Percentiles rank a stretch among this genome's conserved stretches.
phyloP scores from a whole-genome alignment of 2,329 filamentous ascomycete genomes.

The Cytospora mali region DNA sequence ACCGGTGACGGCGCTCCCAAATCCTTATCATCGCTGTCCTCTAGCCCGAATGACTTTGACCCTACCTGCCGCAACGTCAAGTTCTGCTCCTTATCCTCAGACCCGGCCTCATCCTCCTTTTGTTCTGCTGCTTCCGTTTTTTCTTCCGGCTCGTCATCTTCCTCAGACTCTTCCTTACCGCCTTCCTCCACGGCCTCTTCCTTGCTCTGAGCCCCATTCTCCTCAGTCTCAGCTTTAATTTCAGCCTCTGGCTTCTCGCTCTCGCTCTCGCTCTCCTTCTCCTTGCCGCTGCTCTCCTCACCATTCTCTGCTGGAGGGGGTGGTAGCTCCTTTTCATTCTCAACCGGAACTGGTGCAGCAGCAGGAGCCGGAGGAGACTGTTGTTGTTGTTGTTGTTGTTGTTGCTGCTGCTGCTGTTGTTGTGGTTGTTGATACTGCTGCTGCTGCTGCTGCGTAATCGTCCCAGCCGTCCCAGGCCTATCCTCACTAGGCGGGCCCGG shows the following conservation, averaged over 20 bases:
- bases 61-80: constrained; percentile 50
- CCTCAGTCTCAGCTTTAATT: constrained; percentile 8
- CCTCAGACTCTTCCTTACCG: constrained; percentile 33
- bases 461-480: constrained; percentile 29
- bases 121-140: constrained; percentile 39
- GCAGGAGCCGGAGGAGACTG: constrained; percentile 28
- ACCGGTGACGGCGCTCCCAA: constrained; percentile 49
- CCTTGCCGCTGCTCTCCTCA: constrained; percentile 31
- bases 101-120: constrained; percentile 59
- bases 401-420: constrained; percentile 25
- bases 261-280: constrained; percentile 31
- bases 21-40: constrained; percentile 43
- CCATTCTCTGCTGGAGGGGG: constrained; percentile 30
- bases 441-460: constrained; percentile 28
- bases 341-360: constrained; percentile 27
- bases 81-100: constrained; percentile 59
- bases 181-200: constrained; percentile 35
- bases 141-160: constrained; percentile 41
- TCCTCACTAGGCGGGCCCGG: constrained; percentile 47
- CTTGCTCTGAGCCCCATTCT: constrained; percentile 33
- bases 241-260: constrained; percentile 29
- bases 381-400: constrained; percentile 35
- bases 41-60: constrained; percentile 33
- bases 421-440: constrained; percentile 34
- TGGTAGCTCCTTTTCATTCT: constrained; percentile 41